Percentiles rank a stretch among this genome's conserved stretches.
Conservation (phyloP, 306 rosid genomes). For the Acacia confusa region DNA sequence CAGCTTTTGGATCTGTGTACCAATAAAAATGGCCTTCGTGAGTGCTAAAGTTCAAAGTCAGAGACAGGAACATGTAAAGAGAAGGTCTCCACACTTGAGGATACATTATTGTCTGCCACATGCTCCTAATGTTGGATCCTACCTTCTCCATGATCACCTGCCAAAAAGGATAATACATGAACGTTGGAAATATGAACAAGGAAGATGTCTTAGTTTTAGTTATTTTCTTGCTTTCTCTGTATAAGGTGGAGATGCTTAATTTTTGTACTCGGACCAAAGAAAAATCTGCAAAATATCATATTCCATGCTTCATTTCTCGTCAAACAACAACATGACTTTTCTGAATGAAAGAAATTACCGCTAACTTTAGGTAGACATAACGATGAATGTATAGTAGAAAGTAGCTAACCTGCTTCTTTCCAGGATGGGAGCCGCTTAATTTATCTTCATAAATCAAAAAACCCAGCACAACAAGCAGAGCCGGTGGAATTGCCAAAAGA, state of each 20-base stretch:
- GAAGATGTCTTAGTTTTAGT: background rate
- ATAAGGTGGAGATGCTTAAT: background rate
- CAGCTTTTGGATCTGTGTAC: constrained; percentile 77
- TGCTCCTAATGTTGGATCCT: constrained; percentile 47
- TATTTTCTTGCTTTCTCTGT: background rate
- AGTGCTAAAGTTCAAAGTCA: constrained; percentile 58
- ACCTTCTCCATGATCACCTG: constrained; percentile 43
- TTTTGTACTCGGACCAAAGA: background rate
- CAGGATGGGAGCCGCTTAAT: constrained; percentile 32
- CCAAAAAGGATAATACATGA: background rate
- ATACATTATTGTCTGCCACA: constrained; percentile 52
- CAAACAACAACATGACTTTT: background rate
- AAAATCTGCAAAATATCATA: background rate
- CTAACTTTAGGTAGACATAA: background rate
- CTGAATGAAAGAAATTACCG: background rate
- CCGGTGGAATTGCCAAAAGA: constrained; percentile 65
- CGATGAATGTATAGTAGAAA: background rate
- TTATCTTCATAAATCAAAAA: constrained; percentile 57
- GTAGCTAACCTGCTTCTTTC: constrained; percentile 49
- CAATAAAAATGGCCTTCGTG: constrained; percentile 85
- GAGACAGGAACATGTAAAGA: constrained; percentile 63
- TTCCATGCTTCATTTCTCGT: background rate
- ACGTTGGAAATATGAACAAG: background rate
- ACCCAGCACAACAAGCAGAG: constrained; percentile 56
- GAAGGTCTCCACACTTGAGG: constrained; percentile 86